Conservation (phyloP, 805 yeast genomes). For the Starmerella vitae region DNA sequence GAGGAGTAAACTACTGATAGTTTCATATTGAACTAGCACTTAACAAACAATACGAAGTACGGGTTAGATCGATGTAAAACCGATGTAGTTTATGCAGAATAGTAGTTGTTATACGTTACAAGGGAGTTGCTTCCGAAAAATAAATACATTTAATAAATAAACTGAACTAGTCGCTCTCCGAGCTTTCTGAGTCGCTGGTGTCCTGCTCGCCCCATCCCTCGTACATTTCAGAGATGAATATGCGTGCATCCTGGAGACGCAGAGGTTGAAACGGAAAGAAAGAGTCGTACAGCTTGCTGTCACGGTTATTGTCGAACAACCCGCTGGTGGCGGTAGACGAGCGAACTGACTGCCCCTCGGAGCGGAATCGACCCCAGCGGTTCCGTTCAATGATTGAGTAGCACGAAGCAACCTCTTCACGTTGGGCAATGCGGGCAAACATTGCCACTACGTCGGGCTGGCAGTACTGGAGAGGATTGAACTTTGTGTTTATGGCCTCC, state of each 20-base stretch:
- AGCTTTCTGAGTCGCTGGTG: conserved; percentile 25
- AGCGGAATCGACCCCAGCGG: conserved; percentile 49
- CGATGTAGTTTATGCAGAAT: too few species aligned
- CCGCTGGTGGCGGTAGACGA: conserved; percentile 22
- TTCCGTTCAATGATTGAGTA: conserved; percentile 86
- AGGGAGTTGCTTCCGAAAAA: too few species aligned
- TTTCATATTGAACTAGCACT: too few species aligned
- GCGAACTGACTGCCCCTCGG: conserved; percentile 23
- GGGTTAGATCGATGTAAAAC: too few species aligned
- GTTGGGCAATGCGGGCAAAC: conserved; percentile 85
- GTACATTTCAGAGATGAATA: conserved; percentile 41
- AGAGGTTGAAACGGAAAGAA: conserved; percentile 95
- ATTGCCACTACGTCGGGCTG: conserved; percentile 86
- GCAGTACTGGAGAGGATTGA: conserved; percentile 87
- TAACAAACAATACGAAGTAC: too few species aligned
- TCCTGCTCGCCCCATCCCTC: conserved; percentile 74
- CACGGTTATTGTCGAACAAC: conserved; percentile 51
- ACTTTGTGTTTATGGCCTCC: conserved; percentile 68
- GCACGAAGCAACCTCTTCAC: conserved; percentile 81
- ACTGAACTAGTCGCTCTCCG: too few species aligned
- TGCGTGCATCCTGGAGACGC: conserved; percentile 48
- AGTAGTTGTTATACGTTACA: too few species aligned
- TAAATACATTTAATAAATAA: too few species aligned
- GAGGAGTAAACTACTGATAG: too few species aligned
- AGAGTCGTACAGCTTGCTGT: conserved; percentile 79